These are phyloP conservation scores for Pestalotiopsis sp. DNA, from an alignment of 2,329 filamentous ascomycete genomes.

Conservation along the genomic window DNA sequence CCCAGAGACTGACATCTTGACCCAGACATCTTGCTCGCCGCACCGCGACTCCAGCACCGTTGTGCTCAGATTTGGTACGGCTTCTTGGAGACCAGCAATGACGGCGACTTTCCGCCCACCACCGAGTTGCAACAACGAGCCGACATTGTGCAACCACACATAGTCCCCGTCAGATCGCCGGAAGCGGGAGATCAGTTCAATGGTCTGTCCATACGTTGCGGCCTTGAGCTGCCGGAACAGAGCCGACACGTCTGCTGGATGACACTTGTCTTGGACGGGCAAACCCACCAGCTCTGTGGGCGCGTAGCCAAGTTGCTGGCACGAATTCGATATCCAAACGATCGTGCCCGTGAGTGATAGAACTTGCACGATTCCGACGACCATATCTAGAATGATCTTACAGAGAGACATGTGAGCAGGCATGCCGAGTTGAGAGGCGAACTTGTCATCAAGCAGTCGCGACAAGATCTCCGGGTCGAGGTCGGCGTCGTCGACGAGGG, in stretches of 20 bases:
- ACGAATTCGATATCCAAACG: constrained; percentile 83
- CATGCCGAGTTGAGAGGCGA: too few species aligned
- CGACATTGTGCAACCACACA: neutral
- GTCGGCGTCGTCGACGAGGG: neutral
- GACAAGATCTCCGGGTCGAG: neutral
- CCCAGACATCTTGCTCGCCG: constrained; percentile 6
- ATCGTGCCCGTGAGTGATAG: constrained; percentile 86
- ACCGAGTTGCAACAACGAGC: neutral
- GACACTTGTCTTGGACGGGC: neutral
- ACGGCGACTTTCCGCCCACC: neutral
- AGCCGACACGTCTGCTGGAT: neutral
- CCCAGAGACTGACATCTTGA: constrained; percentile 3
- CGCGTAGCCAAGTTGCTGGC: neutral
- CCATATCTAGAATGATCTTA: constrained; percentile 85
- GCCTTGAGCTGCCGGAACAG: neutral
- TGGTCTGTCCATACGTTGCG: neutral
- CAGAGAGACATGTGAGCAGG: constrained; percentile 81
- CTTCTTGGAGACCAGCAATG: neutral
- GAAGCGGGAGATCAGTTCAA: neutral
- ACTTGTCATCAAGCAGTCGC: neutral
- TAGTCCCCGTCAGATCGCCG: neutral
- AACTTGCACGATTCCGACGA: constrained; percentile 87
- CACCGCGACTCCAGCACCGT: neutral
- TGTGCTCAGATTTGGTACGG: neutral
- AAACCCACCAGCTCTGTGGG: neutral